A percentile compares a stretch with the other conserved stretches of the same genome.
Evolutionary conservation across 2,329 filamentous ascomycete genomes (phyloP).

Genomic region (Lachnellula subtilissima): DNA sequence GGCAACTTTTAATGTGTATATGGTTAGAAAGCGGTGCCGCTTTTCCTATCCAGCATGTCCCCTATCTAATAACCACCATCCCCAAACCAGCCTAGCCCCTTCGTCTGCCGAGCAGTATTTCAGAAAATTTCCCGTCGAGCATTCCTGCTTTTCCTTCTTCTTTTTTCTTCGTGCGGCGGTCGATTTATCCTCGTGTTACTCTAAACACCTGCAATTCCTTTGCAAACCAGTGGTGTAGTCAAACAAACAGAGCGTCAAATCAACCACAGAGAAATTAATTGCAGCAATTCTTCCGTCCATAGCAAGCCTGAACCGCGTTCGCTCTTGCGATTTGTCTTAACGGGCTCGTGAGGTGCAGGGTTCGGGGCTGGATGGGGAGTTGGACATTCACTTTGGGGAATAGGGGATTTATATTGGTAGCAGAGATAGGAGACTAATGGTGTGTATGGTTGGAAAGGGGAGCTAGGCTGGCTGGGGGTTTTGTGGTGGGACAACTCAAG

Average conservation of each 20-base stretch:
- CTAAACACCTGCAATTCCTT: conserved; percentile 20
- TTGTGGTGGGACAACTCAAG: background rate
- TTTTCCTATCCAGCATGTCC: background rate
- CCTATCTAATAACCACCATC: background rate
- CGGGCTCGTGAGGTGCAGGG: conserved; percentile 24
- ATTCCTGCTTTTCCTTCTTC: conserved; percentile 11
- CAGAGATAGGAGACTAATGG: background rate
- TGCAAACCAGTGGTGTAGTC: conserved; percentile 27
- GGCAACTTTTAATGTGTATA: background rate
- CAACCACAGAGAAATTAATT: conserved; percentile 56
- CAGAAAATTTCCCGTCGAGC: background rate
- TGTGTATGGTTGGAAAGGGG: conserved; percentile 15
- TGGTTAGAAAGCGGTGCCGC: background rate
- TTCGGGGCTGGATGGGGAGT: conserved; percentile 39
- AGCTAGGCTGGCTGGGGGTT: background rate
- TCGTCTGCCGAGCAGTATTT: background rate
- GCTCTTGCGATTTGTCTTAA: conserved; percentile 25
- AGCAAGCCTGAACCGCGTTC: conserved; percentile 30
- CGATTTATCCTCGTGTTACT: conserved; percentile 31
- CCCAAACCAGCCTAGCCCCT: background rate
- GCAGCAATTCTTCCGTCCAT: conserved; percentile 52
- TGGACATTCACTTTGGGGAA: conserved; percentile 42
- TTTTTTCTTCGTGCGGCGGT: conserved; percentile 31
- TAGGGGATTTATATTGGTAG: background rate
- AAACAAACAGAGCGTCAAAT: conserved; percentile 32